Conservation (phyloP, 163 green algal species). For the Picocystis sp. region DNA sequence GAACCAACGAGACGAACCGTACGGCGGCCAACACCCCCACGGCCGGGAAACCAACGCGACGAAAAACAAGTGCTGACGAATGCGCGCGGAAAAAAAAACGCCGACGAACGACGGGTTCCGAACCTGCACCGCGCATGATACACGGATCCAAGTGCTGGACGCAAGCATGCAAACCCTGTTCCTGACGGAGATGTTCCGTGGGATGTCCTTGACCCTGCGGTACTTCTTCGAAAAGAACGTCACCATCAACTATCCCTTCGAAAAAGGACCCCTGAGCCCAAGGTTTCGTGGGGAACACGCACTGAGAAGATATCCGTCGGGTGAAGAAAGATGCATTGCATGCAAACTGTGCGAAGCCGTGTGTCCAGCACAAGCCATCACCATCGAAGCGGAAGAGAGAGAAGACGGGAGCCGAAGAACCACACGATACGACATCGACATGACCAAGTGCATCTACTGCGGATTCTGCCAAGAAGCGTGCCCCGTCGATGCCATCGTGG, state of each 20-base stretch:
- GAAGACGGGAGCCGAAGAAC: slow-evolving; percentile 87
- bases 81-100: too few relatives aligned
- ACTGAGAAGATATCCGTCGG: slow-evolving; percentile 83
- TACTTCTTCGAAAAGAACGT: slow-evolving; percentile 96
- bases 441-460: slow-evolving; percentile 94
- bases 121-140: too few relatives aligned
- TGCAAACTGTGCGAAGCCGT: slow-evolving; percentile 99
- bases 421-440: slow-evolving; percentile 59
- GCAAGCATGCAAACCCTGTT: too few relatives aligned
- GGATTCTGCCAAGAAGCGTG: slow-evolving; percentile 96
- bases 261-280: slow-evolving; percentile 85
- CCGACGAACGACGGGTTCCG: too few relatives aligned
- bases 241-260: slow-evolving; percentile 98
- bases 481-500: slow-evolving; percentile 95
- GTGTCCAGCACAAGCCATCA: slow-evolving; percentile 76
- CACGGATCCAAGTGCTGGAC: too few relatives aligned
- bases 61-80: too few relatives aligned
- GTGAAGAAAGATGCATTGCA: slow-evolving; percentile 97
- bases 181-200: slow-evolving; percentile 74
- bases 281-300: slow-evolving; percentile 93
- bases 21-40: too few relatives aligned
- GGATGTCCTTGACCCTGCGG: slow-evolving; percentile 75
- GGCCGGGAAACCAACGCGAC: too few relatives aligned
- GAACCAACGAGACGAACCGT: too few relatives aligned
- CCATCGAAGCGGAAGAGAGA: slow-evolving; percentile 96